phyloP scores from a whole-genome alignment of 192 early-diverging fungal genomes.

The Entomortierella chlamydospora region DNA sequence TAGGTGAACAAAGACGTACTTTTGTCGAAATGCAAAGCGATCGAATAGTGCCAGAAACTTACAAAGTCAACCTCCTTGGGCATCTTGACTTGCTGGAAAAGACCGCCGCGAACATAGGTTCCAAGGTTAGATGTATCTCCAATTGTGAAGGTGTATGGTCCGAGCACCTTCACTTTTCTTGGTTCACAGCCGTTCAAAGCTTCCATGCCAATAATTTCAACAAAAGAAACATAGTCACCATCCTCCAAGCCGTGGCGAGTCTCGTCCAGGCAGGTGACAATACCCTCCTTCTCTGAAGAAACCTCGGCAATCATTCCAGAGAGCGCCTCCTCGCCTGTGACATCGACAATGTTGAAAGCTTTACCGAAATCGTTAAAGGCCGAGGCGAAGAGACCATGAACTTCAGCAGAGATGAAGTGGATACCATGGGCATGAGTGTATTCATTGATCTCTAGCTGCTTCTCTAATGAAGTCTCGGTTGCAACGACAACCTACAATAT shows the following conservation, averaged over 20 bases:
- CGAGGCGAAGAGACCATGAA: constrained; percentile 92
- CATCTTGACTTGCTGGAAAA: constrained; percentile 97
- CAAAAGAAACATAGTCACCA: constrained; percentile 95
- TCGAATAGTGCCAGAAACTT: too few species aligned
- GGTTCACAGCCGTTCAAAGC: constrained; percentile 86
- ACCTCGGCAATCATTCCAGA: constrained; percentile 94
- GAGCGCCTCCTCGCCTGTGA: constrained; percentile 93
- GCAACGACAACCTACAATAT: constrained; percentile 81
- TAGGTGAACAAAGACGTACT: not conserved
- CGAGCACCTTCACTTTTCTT: constrained; percentile 85
- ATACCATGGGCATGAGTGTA: constrained; percentile 78
- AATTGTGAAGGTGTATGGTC: constrained; percentile 97
- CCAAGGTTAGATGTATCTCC: constrained; percentile 87
- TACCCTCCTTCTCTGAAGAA: constrained; percentile 77
- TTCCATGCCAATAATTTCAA: constrained; percentile 93
- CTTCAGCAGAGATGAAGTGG: constrained; percentile 91
- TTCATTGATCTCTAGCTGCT: constrained; percentile 89
- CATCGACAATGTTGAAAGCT: constrained; percentile 86
- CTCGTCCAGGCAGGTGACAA: constrained; percentile 97
- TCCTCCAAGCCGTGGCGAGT: constrained; percentile 98
- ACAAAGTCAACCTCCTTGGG: constrained; percentile 88
- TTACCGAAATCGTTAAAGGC: constrained; percentile 97
- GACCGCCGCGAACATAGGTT: constrained; percentile 83
- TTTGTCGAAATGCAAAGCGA: not conserved
- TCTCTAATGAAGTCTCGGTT: constrained; percentile 80